Conservation (phyloP, 2,329 filamentous ascomycete genomes). For the Sclerotinia nivalis region DNA sequence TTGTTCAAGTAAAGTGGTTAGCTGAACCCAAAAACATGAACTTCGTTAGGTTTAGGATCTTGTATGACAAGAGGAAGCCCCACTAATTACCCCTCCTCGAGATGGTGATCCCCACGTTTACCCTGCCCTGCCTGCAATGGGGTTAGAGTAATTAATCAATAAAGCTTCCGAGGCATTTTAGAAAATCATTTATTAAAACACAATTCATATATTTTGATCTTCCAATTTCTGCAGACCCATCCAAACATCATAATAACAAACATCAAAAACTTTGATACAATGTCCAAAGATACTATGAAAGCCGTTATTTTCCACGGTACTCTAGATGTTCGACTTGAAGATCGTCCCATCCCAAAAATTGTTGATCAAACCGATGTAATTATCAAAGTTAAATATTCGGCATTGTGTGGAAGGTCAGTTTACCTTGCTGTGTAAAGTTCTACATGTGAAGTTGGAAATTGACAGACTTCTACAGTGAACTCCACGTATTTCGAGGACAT, state of each 20-base stretch:
- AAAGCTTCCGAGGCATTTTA: conserved; percentile 9
- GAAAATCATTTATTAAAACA: not conserved
- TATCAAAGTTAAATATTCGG: conserved; percentile 79
- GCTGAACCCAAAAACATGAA: too few relatives aligned
- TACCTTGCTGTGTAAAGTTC: not conserved
- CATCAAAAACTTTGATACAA: conserved; percentile 2
- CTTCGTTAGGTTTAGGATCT: too few relatives aligned
- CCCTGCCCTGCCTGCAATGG: not conserved
- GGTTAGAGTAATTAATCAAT: not conserved
- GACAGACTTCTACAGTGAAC: conserved; percentile 57
- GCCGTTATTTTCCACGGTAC: conserved; percentile 81
- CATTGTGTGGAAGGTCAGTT: conserved; percentile 81
- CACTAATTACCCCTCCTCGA: conserved; percentile 17
- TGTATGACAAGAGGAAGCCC: too few relatives aligned
- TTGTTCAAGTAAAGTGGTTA: too few relatives aligned
- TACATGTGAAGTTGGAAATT: not conserved
- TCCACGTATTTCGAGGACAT: conserved; percentile 82
- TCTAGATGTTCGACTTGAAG: conserved; percentile 55
- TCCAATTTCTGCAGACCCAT: not conserved
- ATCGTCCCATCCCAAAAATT: conserved; percentile 75
- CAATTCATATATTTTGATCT: not conserved
- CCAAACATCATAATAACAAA: not conserved
- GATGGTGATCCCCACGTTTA: not conserved
- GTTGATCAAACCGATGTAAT: conserved; percentile 73
- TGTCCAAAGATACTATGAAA: conserved; percentile 65